phyloP scores from a whole-genome alignment of 2,329 filamentous ascomycete species.

The Cercospora janseana region DNA sequence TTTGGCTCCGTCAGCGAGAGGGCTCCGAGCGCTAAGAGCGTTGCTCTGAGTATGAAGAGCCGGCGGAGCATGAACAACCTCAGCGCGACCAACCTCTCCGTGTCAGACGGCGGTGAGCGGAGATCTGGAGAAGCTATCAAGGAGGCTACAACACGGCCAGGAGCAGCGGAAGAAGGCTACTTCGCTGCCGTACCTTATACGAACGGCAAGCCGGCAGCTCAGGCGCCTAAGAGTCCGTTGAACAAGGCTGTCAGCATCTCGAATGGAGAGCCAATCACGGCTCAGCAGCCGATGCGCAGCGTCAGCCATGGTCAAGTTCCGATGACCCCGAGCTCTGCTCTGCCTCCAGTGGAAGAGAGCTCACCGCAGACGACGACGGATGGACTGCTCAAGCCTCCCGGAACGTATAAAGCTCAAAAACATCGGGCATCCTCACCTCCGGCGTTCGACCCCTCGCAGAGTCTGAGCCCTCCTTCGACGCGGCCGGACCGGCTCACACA shows the following conservation, averaged over 20 bases:
- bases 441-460: constrained; percentile 40
- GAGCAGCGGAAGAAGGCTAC: constrained; percentile 47
- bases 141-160: constrained; percentile 28
- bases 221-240: constrained; percentile 35
- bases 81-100: constrained; percentile 20
- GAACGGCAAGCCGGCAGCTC: constrained; percentile 38
- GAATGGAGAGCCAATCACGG: constrained; percentile 22
- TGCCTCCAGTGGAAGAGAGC: constrained; percentile 34
- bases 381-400: constrained; percentile 32
- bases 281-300: constrained; percentile 18
- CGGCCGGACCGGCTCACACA: constrained; percentile 66
- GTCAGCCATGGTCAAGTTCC: constrained; percentile 25
- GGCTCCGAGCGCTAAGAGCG: constrained; percentile 32
- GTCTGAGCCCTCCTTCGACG: constrained; percentile 56
- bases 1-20: constrained; percentile 28
- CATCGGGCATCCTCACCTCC: constrained; percentile 41
- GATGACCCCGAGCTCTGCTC: constrained; percentile 26
- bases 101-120: constrained; percentile 34
- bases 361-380: constrained; percentile 27
- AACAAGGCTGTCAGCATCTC: constrained; percentile 21
- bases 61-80: constrained; percentile 30
- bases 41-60: constrained; percentile 40
- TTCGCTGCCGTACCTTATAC: constrained; percentile 40
- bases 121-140: constrained; percentile 32
- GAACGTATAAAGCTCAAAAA: constrained; percentile 16